Conservation (phyloP, 768 basidiomycete genomes). For the Lactarius trivialis region DNA sequence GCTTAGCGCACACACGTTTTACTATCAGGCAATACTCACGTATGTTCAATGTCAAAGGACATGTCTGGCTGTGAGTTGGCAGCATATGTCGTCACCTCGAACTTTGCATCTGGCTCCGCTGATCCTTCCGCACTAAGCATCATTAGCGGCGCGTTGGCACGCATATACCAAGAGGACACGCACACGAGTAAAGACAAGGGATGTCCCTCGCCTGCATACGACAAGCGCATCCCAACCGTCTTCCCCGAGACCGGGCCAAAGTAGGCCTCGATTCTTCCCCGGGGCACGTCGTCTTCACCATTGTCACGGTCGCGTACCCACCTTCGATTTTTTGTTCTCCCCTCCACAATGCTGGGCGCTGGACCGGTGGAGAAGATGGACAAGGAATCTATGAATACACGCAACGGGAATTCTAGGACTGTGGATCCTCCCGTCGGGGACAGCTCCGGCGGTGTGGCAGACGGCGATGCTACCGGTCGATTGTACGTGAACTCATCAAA, state of each 20-base stretch:
- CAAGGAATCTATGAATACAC: constrained; percentile 80
- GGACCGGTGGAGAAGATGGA: constrained; percentile 84
- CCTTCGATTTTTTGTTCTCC: constrained; percentile 35
- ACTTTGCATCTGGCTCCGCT: constrained; percentile 76
- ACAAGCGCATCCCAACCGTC: constrained; percentile 79
- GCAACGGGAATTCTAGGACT: constrained; percentile 78
- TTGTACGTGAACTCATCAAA: constrained; percentile 77
- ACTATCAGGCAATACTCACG: constrained; percentile 35
- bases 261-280: constrained; percentile 50
- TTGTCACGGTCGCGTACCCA: constrained; percentile 43
- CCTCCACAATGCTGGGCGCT: constrained; percentile 28
- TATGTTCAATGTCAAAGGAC: constrained; percentile 62
- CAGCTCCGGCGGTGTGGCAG: constrained; percentile 22
- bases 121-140: constrained; percentile 63
- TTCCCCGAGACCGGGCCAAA: constrained; percentile 47
- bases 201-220: constrained; percentile 70
- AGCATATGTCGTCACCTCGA: constrained; percentile 81
- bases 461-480: constrained; percentile 32
- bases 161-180: constrained; percentile 26
- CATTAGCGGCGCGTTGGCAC: not conserved
- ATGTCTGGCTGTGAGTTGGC: constrained; percentile 78
- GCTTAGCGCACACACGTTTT: constrained; percentile 2
- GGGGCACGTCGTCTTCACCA: constrained; percentile 38
- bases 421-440: constrained; percentile 29
- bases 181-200: constrained; percentile 77